Evolutionary conservation across 768 basidiomycete genomes (phyloP).

Genomic region (Antrodiella citrinella): DNA sequence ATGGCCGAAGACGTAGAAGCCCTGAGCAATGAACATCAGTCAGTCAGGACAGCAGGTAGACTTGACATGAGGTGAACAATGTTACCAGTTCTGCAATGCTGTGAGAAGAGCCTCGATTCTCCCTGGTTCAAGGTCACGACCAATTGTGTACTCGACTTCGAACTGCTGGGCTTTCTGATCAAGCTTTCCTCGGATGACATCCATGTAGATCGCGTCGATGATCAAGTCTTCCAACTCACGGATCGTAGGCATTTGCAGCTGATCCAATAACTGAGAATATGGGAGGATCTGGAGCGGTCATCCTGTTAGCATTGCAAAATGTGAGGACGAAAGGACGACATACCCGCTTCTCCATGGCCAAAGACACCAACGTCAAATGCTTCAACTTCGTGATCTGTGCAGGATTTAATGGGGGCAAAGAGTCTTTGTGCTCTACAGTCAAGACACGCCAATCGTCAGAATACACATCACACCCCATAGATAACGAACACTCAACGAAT

Average conservation of each 20-base stretch:
- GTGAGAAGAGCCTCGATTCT: slow-evolving; percentile 51
- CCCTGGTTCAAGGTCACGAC: slow-evolving; percentile 80
- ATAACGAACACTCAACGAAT: slow-evolving; percentile 31
- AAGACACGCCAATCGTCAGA: slow-evolving; percentile 6
- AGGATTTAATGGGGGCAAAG: slow-evolving; percentile 57
- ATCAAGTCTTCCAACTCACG: slow-evolving; percentile 94
- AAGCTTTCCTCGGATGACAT: slow-evolving; percentile 82
- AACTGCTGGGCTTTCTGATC: slow-evolving; percentile 88
- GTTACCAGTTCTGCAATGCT: slow-evolving; percentile 60
- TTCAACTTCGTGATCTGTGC: slow-evolving; percentile 84
- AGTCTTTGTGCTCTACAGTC: slow-evolving; percentile 60
- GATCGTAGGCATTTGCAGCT: slow-evolving; percentile 69
- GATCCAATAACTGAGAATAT: slow-evolving; percentile 62
- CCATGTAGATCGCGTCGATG: slow-evolving; percentile 93
- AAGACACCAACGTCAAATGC: slow-evolving; percentile 84
- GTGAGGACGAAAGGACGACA: slow-evolving; percentile 7
- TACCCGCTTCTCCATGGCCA: slow-evolving; percentile 73
- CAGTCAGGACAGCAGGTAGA: background rate
- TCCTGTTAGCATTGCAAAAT: background rate
- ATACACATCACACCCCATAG: too few species aligned
- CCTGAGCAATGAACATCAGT: slow-evolving; percentile 34
- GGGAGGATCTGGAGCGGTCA: slow-evolving; percentile 59
- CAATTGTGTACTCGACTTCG: slow-evolving; percentile 89
- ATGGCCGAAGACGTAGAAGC: slow-evolving; percentile 63
- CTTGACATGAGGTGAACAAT: slow-evolving; percentile 14